Base-by-base conservation (phyloP, 805 yeast genomes). In the Spathaspora girioi region DNA sequence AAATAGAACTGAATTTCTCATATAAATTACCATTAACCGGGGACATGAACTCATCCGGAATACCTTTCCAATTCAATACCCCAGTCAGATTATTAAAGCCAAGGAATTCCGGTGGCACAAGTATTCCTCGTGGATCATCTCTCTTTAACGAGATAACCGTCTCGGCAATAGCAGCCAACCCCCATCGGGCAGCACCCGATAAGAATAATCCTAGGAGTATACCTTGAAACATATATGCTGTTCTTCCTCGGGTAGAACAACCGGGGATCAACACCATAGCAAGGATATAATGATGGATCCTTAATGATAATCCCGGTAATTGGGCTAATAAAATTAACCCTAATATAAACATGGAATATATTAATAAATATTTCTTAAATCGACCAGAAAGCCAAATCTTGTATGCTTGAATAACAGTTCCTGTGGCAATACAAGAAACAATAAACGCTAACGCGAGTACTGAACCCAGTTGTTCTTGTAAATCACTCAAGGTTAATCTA, bases 131-230 rank as follows among this genome's bases (percentile, higher is more conserved):
- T 0, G 96, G 92, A 58, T 88, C 96, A 17, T 87, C 87, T 57
- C 97, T 74, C 50, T 82, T 65, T 43, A 92, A 65, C 2, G 88
- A 77, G 4, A 76, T 69, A 23, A 79, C 79, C 0, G 97, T 89
- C 62, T 93, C 97, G 1, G 88, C 83, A 51, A 93, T 82, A 12
- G 97, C 84, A 2, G 96, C 97, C 60, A 87, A 84, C 50, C 94
- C 97, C 99, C 99, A 93, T 50, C 96, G 74, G 0, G 96, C 82
- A 1, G 89, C 83, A 0, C 99, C 99, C 19, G 92, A 86, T 5
- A 91, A 74, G 47, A 87, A 77, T 44, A 93, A 71, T 0, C 97
- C 99, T 0, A 89, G 64, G 20, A 93, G 70, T 0, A 93, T 79
- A 1, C 97, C 98, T 64, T 92, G 97, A 62, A 89, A 86, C 8